phyloP scores from a whole-genome alignment of 1,139 yeast genomes.

The Ogataea hybrid region DNA sequence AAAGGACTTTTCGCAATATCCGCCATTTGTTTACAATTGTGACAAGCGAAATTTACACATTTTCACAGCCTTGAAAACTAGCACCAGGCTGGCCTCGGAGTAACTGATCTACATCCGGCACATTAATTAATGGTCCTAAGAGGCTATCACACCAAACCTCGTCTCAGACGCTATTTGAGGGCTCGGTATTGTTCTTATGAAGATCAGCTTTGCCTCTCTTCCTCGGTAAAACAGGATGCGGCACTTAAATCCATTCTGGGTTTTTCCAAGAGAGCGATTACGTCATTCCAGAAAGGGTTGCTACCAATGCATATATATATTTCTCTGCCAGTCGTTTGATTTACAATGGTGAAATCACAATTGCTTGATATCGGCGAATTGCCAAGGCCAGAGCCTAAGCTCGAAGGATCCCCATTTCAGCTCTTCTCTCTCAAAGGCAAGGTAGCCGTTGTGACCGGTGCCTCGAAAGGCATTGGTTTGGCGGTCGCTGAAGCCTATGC shows the following conservation, averaged over 20 bases:
- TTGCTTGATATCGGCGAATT: slow-evolving; percentile 19
- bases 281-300: slow-evolving; percentile 4
- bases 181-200: no score
- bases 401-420: slow-evolving; percentile 35
- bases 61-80: slow-evolving; percentile 3
- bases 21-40: slow-evolving; percentile 8
- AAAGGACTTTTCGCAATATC: slow-evolving; percentile 6
- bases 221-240: not conserved
- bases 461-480: slow-evolving; percentile 82
- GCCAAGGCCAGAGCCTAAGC: slow-evolving; percentile 23
- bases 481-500: slow-evolving; percentile 88
- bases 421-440: slow-evolving; percentile 75
- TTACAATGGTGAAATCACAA: slow-evolving; percentile 10
- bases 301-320: slow-evolving; percentile 1
- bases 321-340: not conserved
- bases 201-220: no score
- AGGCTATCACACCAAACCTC: not conserved
- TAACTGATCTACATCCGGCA: not conserved
- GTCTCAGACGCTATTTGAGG: not conserved
- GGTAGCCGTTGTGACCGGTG: slow-evolving; percentile 84
- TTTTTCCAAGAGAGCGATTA: slow-evolving; percentile 1
- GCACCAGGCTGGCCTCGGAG: not conserved
- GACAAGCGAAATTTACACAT: not conserved
- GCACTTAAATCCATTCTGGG: not conserved
- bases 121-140: not conserved